Evolutionary conservation across 495 filamentous ascomycete genomes (phyloP).

Genomic region (Chaetomium cochliodes): DNA sequence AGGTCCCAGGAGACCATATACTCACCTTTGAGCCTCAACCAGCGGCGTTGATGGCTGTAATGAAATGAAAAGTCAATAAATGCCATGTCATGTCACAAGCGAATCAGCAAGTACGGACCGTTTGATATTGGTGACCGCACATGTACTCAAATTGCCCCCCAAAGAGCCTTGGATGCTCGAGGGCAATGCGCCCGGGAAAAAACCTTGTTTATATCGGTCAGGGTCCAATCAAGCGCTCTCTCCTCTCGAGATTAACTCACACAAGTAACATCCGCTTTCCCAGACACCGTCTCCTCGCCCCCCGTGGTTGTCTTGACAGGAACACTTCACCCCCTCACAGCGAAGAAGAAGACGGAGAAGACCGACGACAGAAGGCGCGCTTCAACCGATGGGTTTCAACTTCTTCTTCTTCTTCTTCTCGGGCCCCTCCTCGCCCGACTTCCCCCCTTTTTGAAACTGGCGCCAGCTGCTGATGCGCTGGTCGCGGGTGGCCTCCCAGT

Average conservation of each 20-base stretch:
- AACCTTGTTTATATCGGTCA: neutral
- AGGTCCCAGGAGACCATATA: neutral
- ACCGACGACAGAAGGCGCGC: neutral
- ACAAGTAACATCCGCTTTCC: neutral
- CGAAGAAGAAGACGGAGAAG: neutral
- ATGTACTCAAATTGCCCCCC: neutral
- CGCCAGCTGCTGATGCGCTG: constrained; percentile 93
- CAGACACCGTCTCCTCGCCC: neutral
- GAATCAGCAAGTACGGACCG: constrained; percentile 5
- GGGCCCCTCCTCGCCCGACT: constrained; percentile 48
- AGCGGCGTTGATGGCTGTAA: constrained; percentile 1
- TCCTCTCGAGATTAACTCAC: neutral
- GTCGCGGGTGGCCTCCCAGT: constrained; percentile 91
- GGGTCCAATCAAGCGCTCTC: neutral
- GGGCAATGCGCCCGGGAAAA: neutral
- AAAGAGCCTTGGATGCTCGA: neutral
- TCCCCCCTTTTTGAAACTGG: constrained; percentile 77
- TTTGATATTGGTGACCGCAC: neutral
- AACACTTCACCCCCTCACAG: neutral
- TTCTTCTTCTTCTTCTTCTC: constrained; percentile 96
- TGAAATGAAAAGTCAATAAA: constrained; percentile 8
- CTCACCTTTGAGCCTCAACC: neutral
- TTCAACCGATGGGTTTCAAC: constrained; percentile 57
- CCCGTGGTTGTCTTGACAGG: neutral
- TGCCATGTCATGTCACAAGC: neutral